phyloP scores from a whole-genome alignment of 345 rosid genomes.

The Clausena lansium region DNA sequence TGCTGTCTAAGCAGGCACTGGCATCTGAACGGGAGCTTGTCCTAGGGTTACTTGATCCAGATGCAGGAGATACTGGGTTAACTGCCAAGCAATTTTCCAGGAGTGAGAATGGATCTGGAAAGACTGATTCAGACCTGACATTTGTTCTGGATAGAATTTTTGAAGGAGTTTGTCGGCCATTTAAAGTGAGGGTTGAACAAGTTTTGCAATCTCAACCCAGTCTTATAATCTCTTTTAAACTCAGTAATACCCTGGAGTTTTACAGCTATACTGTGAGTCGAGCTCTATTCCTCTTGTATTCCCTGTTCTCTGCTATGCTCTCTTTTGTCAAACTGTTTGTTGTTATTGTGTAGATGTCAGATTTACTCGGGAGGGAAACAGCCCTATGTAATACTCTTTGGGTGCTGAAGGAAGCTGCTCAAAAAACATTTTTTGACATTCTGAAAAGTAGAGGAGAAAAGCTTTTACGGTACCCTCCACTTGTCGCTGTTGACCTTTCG shows the following conservation, averaged over 20 bases:
- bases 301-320: slow-evolving; percentile 2
- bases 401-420: slow-evolving; percentile 88
- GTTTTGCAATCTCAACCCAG: slow-evolving; percentile 96
- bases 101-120: slow-evolving; percentile 57
- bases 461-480: slow-evolving; percentile 95
- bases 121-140: slow-evolving; percentile 73
- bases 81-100: slow-evolving; percentile 44
- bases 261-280: slow-evolving; percentile 86
- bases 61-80: slow-evolving; percentile 57
- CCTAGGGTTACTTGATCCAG: slow-evolving; percentile 78
- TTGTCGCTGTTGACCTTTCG: slow-evolving; percentile 86
- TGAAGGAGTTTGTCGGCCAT: slow-evolving; percentile 99
- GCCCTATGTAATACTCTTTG: slow-evolving; percentile 83
- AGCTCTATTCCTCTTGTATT: slow-evolving; percentile 15
- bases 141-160: slow-evolving; percentile 96
- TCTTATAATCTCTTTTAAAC: slow-evolving; percentile 86
- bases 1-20: slow-evolving; percentile 64
- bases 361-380: slow-evolving; percentile 87
- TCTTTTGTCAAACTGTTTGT: slow-evolving; percentile 7
- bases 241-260: slow-evolving; percentile 86
- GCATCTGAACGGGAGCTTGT: slow-evolving; percentile 98
- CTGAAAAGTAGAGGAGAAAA: slow-evolving; percentile 91
- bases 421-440: slow-evolving; percentile 87
- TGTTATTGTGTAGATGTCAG: slow-evolving; percentile 56
- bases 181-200: slow-evolving; percentile 99